Base-by-base conservation (phyloP, 2,329 filamentous ascomycete species). In the Clonostachys solani region DNA sequence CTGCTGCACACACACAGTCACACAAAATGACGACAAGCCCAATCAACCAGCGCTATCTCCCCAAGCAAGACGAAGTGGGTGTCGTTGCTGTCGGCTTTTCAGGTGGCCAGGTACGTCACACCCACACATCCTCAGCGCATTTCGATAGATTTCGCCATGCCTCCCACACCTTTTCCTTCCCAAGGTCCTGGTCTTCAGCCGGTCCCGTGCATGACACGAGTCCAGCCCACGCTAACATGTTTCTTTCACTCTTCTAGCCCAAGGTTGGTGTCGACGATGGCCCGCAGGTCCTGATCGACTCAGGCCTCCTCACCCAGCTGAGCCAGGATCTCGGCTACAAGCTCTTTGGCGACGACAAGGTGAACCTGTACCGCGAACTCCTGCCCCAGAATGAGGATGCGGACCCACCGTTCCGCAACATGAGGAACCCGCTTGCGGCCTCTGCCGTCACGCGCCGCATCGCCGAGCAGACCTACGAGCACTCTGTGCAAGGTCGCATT, bases 11-110 rank as follows among this genome's bases (percentile, higher is more conserved):
- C 33, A 33, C 19, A n/a, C 33, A 33, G 5, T 33, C 29, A 19
- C 12, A 12, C 29, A 33, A 29, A 23, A 46, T 46, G 47, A 49
- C 43, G 58, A 78, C 75, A 46, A 74, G 75, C 47, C 74, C 76
- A 64, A 64, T 81, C 54, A 65, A 72, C 55, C 77, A 75, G 64
- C 91, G 87, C 62, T 97, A 96, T 73, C 86, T 97, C 57, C 77
- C 85, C 53, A 78, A 85, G 62, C 81, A 84, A 33, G 78, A 88
- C 61, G 85, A 97, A 61, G 78, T 99, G 54, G 94, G 92, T 52
- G 81, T 99, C 48, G 90, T 97, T 36, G 91, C 92, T 44, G 94
- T 97, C 36, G 92, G 92, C 52, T 99, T 97, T 75, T 95, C 91
- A 46, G 92, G 92, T 55, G 94, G 94, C 48, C 94, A 96, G 83